Base-by-base conservation (phyloP, 495 filamentous ascomycete genomes). In the Daldinia grandis region DNA sequence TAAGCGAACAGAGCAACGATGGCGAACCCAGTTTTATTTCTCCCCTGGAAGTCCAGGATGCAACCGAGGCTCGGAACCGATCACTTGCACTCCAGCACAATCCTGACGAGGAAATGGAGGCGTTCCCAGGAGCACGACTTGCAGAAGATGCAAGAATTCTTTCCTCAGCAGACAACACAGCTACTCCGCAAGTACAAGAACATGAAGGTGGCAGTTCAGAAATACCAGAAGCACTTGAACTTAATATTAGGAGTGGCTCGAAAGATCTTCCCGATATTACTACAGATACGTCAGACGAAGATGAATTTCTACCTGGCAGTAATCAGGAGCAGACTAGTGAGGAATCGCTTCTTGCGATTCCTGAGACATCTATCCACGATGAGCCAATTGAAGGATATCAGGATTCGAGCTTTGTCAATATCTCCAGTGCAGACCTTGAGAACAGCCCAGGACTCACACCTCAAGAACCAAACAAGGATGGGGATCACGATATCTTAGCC, bases 1-100 rank as follows among this genome's bases (percentile, higher is more conserved):
- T 28, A 21, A 27, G 49, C 24, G 58, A 33, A 49, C 37, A 61
- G 21, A 24, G 12, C 57, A 28, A 58, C 24, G 70, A 75, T 51
- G 68, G 56, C 42, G 60, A 74, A 33, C 54, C 69, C 63, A 61
- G 40, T 60, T 42, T 49, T 65, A 56, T 54, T 58, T 47, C 63
- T 24, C 35, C 59, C 4, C 44, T 40, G 47, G 44, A 66, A 42
- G 33, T n/a, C 33, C 42, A 59, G 31, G 44, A 53, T 24, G 30
- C 33, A 25, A n/a, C 38, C 12, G 42, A 65, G 37, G 49, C 37
- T 15, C 53, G 51, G 17, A 37, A 64, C 7, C 31, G 42, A 30
- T 14, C 61, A 42, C 33, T 33, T 25, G 10, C 3, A 7, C 21
- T 21, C 14, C 24, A 55, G 12, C 25, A 33, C 33, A 31, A 4